Evolutionary conservation across 1,284 basidiomycete species (phyloP), one percentile per base, ranked within the genome.

Genomic region (Phaffia rhodozyma): DNA sequence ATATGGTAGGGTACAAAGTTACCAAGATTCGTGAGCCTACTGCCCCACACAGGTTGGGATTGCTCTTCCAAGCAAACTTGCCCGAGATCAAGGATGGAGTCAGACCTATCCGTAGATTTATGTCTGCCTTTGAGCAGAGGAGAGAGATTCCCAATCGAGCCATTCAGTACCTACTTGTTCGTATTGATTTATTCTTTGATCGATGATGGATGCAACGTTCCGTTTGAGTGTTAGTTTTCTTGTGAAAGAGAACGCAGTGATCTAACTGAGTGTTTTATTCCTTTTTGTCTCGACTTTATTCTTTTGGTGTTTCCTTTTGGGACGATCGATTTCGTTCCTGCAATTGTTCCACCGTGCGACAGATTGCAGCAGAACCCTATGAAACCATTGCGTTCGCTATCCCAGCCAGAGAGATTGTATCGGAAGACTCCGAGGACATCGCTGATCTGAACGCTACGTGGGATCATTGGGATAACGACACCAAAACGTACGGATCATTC

Each of bases 371-470:
- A 23, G 96, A 98, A 72, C 94, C 96, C 6, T 99, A 98, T 74
- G 94, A 98, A 77, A 97, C 92, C 2, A 94, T 98, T 69, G 90
- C 93, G 11, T 98, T 98, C 80, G 90, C 94, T 34, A 90, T 98
- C 69, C 96, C 94, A 55, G 87, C 92, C n/a, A 84, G 89, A 61
- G 94, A 97, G 77, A 94, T 99, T 68, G 94, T 92, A 72, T 74
- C 75, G 54, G 72, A 71, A 54, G 32, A 60, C 20, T 51, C 57
- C 11, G 66, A 67, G 23, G 60, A 62, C 1, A 21, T 59, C 0
- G 89, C 96, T 75, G 84, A 86, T 55, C 87, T 90, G 62, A 91
- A 94, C 71, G 87, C 86, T 54, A 86, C 86, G 3, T 97, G 92
- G 92, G 92, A 91, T 53, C 89, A 94, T 73, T 96, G 92, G 92